Evolutionary conservation across 2,329 filamentous ascomycete genomes (phyloP), one percentile per base, ranked within the genome.

Genomic region (Fonsecaea erecta): DNA sequence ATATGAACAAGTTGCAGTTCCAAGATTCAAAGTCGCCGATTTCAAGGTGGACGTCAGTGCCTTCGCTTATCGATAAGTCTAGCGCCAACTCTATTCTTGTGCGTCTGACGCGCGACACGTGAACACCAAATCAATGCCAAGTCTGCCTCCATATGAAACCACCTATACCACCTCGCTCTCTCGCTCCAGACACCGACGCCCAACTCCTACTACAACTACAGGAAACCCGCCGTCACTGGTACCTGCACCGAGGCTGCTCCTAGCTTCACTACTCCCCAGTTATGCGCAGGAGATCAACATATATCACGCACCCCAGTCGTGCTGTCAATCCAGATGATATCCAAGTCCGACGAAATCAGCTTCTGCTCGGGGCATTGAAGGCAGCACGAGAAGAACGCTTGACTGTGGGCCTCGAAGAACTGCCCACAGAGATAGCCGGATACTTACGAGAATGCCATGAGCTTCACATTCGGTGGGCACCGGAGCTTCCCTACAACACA

Each of bases 391-490:
- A 98, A 77, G 91, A 95, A 75, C 86, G 90, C 65, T 78, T 94
- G 70, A 97, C 92, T 0, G 78, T 95, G 67, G 83, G 85, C 40
- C 79, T 93, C 21, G 82, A 88, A 55, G 92, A 96, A 79, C 83
- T 97, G 46, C 90, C 92, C 3, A 73, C 78, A 16, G 88, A 91
- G 76, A 85, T 88, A 77, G 58, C 60, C 28, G 53, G 83, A 28
- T 77, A 90, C 14, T 80, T 97, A 28, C 81, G 84, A 60, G 81
- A 85, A 72, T 86, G 85, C 68, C 85, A 89, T 72, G 88, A 92
- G 75, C 79, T 97, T 48, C 90, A 94, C 76, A 80, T 97, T 64
- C 86, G 90, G 75, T 97, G 93, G 91, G 84, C 86, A n/a, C 86
- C 87, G 14, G 79, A 86, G 1, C 72, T 74, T 6, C 73, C 82